Percentiles rank a stretch among this genome's conserved stretches.
These are phyloP conservation scores for Diophrys sp. DNA, from an alignment of 73 alveolate species.

Conservation along the genomic window DNA sequence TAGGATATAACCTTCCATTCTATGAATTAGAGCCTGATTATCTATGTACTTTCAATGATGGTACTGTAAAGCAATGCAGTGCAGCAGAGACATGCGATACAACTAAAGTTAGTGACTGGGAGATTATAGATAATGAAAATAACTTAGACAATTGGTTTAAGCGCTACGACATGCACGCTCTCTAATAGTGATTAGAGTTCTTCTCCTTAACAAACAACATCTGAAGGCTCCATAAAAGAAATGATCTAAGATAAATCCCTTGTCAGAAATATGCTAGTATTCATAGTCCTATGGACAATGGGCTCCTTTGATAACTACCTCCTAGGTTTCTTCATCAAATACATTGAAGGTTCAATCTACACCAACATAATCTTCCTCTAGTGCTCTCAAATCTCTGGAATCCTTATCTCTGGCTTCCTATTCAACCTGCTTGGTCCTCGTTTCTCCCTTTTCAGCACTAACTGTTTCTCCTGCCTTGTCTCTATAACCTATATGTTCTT, in stretches of 20 bases:
- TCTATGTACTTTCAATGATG: neutral
- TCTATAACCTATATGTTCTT: constrained; percentile 10
- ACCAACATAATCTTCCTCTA: constrained; percentile 21
- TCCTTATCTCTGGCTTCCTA: constrained; percentile 19
- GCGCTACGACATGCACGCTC: neutral
- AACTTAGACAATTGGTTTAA: neutral
- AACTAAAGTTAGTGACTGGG: neutral
- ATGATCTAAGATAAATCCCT: neutral
- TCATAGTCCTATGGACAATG: constrained; percentile 36
- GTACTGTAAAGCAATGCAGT: neutral
- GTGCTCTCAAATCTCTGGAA: constrained; percentile 30
- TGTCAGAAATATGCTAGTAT: neutral
- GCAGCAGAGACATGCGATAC: neutral
- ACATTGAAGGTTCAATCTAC: constrained; percentile 41
- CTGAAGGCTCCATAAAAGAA: neutral
- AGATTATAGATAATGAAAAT: neutral
- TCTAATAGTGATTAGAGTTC: no score
- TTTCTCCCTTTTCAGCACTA: constrained; percentile 13
- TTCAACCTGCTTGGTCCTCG: constrained; percentile 23
- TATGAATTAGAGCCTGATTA: neutral
- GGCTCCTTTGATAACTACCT: constrained; percentile 34
- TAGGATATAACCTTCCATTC: neutral
- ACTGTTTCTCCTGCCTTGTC: constrained; percentile 17
- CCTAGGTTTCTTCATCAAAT: constrained; percentile 36
- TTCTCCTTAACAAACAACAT: no score